A percentile compares a stretch with the other conserved stretches of the same genome.
These are phyloP conservation scores for Colletotrichum melonis DNA, from an alignment of 2,329 filamentous ascomycete species.

Conservation along the genomic window DNA sequence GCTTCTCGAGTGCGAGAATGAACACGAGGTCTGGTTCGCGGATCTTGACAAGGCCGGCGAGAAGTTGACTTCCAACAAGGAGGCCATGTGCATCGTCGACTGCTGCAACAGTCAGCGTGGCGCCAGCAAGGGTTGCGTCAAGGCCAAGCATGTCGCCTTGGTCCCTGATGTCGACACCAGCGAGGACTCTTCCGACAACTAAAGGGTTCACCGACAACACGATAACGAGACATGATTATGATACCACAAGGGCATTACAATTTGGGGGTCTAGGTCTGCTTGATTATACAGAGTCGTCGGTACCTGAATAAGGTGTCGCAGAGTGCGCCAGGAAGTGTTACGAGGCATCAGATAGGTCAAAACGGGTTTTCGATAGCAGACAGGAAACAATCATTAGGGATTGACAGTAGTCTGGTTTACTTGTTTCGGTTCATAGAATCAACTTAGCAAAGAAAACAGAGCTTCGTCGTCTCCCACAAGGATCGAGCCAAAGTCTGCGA, in stretches of 20 bases:
- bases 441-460: not conserved
- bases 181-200: not conserved
- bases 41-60: not conserved
- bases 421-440: not conserved
- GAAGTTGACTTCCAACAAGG: conserved; percentile 1
- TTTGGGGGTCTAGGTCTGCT: not conserved
- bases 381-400: not conserved
- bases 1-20: conserved; percentile 23
- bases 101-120: conserved; percentile 11
- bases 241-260: not conserved
- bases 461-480: not conserved
- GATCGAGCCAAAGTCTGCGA: no score
- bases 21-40: not conserved
- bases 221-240: not conserved
- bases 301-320: no score
- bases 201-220: not conserved
- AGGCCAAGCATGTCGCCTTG: conserved; percentile 12
- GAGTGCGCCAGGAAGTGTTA: not conserved
- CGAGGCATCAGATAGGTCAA: not conserved
- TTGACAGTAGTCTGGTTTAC: not conserved
- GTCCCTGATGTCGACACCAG: not conserved
- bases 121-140: not conserved
- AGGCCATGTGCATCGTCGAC: conserved; percentile 4
- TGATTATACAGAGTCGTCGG: not conserved
- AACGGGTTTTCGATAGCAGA: not conserved